These are phyloP conservation scores for Passalora sequoiae DNA, from an alignment of 2,329 filamentous ascomycete genomes.

Conservation along the genomic window DNA sequence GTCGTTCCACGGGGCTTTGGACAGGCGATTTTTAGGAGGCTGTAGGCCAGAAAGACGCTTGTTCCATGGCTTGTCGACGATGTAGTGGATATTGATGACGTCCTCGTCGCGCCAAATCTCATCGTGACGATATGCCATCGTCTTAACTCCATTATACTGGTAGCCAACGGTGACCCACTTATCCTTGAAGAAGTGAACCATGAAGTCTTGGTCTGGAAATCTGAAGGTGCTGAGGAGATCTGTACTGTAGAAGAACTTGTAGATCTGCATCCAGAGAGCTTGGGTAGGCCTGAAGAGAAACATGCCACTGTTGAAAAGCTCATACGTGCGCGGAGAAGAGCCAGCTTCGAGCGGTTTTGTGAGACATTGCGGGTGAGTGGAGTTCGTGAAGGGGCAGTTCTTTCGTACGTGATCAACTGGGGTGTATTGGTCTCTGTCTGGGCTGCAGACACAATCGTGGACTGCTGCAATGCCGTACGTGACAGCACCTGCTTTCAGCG, in stretches of 20 bases:
- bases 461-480: constrained; percentile 43
- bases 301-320: constrained; percentile 49
- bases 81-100: constrained; percentile 48
- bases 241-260: constrained; percentile 38
- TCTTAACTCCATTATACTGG: constrained; percentile 51
- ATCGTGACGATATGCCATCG: constrained; percentile 48
- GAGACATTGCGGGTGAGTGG: constrained; percentile 33
- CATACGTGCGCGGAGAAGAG: constrained; percentile 36
- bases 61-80: constrained; percentile 53
- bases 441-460: constrained; percentile 50
- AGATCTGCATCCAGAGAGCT: constrained; percentile 38
- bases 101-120: constrained; percentile 46
- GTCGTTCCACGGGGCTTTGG: too few relatives aligned
- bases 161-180: constrained; percentile 44
- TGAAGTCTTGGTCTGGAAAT: constrained; percentile 51
- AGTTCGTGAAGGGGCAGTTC: constrained; percentile 42
- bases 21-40: too few relatives aligned
- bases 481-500: not conserved
- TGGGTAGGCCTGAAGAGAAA: constrained; percentile 47
- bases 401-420: constrained; percentile 41
- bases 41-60: too few relatives aligned
- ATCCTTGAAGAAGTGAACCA: constrained; percentile 43
- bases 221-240: constrained; percentile 41
- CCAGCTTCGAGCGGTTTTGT: constrained; percentile 33
- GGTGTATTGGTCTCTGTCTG: constrained; percentile 46